phyloP scores from a whole-genome alignment of 768 basidiomycete genomes.

The Amanita pseudoporphyria region DNA sequence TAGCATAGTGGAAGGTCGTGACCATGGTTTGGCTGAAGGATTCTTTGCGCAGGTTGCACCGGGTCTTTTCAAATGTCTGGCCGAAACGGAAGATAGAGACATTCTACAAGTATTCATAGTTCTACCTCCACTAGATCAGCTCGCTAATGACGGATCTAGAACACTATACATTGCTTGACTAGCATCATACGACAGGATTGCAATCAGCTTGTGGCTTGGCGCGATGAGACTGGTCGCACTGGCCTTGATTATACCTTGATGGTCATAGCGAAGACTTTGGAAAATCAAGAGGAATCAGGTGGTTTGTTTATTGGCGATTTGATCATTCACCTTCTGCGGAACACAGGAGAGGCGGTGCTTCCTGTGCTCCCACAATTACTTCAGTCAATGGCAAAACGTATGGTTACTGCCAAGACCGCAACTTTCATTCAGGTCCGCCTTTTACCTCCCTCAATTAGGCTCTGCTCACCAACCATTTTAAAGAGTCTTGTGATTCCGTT shows the following conservation, averaged over 20 bases:
- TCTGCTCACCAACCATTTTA: neutral
- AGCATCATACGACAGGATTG: slow-evolving; percentile 82
- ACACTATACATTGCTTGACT: slow-evolving; percentile 75
- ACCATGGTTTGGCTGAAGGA: slow-evolving; percentile 64
- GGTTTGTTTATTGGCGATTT: slow-evolving; percentile 92
- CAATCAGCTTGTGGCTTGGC: slow-evolving; percentile 72
- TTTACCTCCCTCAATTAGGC: neutral
- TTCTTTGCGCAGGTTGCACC: slow-evolving; percentile 73
- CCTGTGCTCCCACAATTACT: slow-evolving; percentile 84
- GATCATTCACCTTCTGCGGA: slow-evolving; percentile 85
- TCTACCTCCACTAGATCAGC: slow-evolving; percentile 2
- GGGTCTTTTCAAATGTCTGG: slow-evolving; percentile 60
- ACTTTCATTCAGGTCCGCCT: slow-evolving; percentile 75
- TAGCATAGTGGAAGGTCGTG: slow-evolving; percentile 60
- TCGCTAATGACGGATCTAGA: slow-evolving; percentile 32
- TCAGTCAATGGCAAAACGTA: slow-evolving; percentile 72
- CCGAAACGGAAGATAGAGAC: slow-evolving; percentile 75
- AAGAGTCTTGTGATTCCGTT: slow-evolving; percentile 90
- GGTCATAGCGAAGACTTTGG: slow-evolving; percentile 70
- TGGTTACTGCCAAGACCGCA: slow-evolving; percentile 80
- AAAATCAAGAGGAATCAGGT: slow-evolving; percentile 80
- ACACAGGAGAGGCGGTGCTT: slow-evolving; percentile 68
- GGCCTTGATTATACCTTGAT: slow-evolving; percentile 71
- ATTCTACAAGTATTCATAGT: slow-evolving; percentile 49
- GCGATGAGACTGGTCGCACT: slow-evolving; percentile 49